Evolutionary conservation across 1,139 yeast species (phyloP).

Genomic region (Geotrichum aggregatum): DNA sequence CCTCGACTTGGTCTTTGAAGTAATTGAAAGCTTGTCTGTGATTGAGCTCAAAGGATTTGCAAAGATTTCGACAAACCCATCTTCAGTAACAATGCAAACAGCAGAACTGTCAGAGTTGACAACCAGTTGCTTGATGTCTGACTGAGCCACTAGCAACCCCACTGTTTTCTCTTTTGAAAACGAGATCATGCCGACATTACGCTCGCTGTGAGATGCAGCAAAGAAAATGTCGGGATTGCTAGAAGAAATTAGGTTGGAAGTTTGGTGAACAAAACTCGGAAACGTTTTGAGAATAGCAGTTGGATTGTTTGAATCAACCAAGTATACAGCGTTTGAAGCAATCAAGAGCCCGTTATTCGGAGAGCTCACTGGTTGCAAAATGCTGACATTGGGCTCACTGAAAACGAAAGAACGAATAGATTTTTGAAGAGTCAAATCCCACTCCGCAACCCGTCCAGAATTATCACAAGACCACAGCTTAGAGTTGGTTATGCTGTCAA

Average conservation of each 20-base stretch:
- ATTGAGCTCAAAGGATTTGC: constrained; percentile 45
- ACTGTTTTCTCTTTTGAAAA: constrained; percentile 40
- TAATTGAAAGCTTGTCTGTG: constrained; percentile 19
- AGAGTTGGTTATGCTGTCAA: constrained; percentile 32
- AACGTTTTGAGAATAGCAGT: constrained; percentile 25
- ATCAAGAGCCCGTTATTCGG: constrained; percentile 42
- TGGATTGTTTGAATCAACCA: constrained; percentile 42
- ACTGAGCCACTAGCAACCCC: constrained; percentile 61
- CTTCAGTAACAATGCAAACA: constrained; percentile 60
- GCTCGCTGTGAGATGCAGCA: constrained; percentile 70
- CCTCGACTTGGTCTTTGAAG: constrained; percentile 25
- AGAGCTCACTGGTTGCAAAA: constrained; percentile 44
- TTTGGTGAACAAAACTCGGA: constrained; percentile 32
- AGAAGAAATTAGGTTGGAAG: constrained; percentile 22
- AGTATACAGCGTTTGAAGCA: constrained; percentile 61
- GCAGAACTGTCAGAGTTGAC: constrained; percentile 40
- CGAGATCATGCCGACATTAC: constrained; percentile 71
- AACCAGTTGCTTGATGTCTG: constrained; percentile 51
- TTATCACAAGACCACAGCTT: constrained; percentile 57
- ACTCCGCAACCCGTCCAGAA: constrained; percentile 59
- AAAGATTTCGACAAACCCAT: constrained; percentile 61
- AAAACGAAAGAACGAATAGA: constrained; percentile 46
- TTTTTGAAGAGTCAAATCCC: constrained; percentile 51
- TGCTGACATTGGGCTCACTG: constrained; percentile 34
- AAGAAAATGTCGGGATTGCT: constrained; percentile 40